Base-by-base conservation (phyloP, 192 early-diverging fungal genomes). In the Backusella luteola region DNA sequence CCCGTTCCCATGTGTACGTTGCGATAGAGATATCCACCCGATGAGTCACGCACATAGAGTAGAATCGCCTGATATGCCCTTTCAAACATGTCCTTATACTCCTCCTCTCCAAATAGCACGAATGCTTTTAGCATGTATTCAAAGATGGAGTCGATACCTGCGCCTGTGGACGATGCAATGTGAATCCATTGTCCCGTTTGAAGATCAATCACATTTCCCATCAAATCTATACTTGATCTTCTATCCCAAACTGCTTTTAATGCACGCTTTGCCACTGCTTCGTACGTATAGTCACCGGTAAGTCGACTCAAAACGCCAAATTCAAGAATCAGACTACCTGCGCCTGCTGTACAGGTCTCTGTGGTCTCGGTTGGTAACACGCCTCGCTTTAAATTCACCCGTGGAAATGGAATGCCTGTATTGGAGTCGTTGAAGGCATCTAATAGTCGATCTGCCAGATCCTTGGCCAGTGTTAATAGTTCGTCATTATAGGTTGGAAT, bases 111-210 rank as follows among this genome's bases (percentile, higher is more conserved):
- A 89, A 98, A 96, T 14, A 96, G 87, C 3, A 97, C 83, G 76
- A 95, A 92, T 15, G 92, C 88, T 81, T 99, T 99, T 23, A 98
- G 78, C 32, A 97, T 81, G 75, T 99, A 99, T 84, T 97, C 96
- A 80, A 92, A 97, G 44, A 95, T 91, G n/a, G 95, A 96, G 84
- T 99, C 97, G 17, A 94, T 89, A 49, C 96, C 97, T 17, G 96
- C 96, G 23, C 97, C 93, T 4, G 95, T 90, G 19, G 93, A 90
- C 11, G 94, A 85, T 63, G 91, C 86, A 14, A 82, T 75, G 34
- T 92, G 85, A 42, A 91, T 83, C 97, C 94, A 97, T 74, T 92
- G 77, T 26, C 88, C 90, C 19, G 84, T 85, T 41, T 86, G 87
- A 29, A 96, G 79, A 59, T 94, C 85, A 74, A 96, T 92, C 3